phyloP scores from a whole-genome alignment of 441 rosid species.

The Pelargonium cotyledonis region DNA sequence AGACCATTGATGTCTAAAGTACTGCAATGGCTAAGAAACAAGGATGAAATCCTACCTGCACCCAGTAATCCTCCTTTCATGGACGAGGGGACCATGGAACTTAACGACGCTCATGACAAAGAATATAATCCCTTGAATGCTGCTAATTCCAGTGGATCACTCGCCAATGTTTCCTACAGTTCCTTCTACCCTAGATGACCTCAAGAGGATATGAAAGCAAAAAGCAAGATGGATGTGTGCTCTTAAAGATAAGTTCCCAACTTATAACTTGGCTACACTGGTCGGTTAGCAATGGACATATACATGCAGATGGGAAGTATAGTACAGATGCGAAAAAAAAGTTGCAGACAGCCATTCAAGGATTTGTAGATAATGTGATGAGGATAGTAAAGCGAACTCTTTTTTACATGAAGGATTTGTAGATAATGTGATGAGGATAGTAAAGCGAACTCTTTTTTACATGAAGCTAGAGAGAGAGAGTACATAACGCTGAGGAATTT shows the following conservation, averaged over 20 bases:
- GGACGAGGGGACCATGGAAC: slow-evolving; percentile 80
- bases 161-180: slow-evolving; percentile 55
- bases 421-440: slow-evolving; percentile 11
- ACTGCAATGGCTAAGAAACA: slow-evolving; percentile 64
- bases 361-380: slow-evolving; percentile 10
- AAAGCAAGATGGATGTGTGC: background rate
- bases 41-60: slow-evolving; percentile 53
- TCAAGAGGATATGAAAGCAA: background rate
- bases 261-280: background rate
- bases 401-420: background rate
- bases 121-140: slow-evolving; percentile 33
- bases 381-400: slow-evolving; percentile 5
- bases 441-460: background rate
- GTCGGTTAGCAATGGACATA: background rate
- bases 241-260: too few relatives aligned
- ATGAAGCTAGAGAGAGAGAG: background rate
- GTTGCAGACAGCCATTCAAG: slow-evolving; percentile 1
- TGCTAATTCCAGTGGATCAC: slow-evolving; percentile 41
- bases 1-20: slow-evolving; percentile 73
- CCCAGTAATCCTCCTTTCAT: slow-evolving; percentile 79
- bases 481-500: slow-evolving; percentile 8
- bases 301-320: background rate
- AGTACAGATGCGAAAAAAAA: background rate
- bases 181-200: slow-evolving; percentile 73
- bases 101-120: slow-evolving; percentile 44